These are phyloP conservation scores for Epichloe sylvatica DNA, from an alignment of 2,329 filamentous ascomycete genomes.

Conservation along the genomic window DNA sequence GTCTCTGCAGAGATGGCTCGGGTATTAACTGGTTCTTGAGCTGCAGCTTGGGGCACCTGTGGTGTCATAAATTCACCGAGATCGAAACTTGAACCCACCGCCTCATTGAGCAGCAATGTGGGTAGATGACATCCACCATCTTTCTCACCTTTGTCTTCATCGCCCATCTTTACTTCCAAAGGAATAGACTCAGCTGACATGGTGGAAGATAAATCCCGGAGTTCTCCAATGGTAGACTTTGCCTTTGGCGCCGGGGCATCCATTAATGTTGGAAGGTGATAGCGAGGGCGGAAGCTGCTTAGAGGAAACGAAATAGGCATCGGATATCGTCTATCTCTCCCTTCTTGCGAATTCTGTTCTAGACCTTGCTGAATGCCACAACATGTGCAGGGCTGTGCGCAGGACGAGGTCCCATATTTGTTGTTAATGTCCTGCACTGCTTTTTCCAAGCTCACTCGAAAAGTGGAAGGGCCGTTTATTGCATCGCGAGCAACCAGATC, in stretches of 20 bases:
- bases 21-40: not conserved
- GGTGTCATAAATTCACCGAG: conserved; percentile 1
- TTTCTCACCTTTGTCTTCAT: not conserved
- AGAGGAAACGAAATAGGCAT: not conserved
- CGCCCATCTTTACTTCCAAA: not conserved
- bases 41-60: not conserved
- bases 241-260: conserved; percentile 3
- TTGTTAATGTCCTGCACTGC: conserved; percentile 17
- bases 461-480: conserved; percentile 11
- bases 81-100: conserved; percentile 4
- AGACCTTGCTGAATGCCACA: not conserved
- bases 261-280: conserved; percentile 8
- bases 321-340: not conserved
- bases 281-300: conserved; percentile 8
- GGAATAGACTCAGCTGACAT: not conserved
- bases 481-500: conserved; percentile 13
- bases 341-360: not conserved
- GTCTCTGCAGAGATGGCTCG: not conserved
- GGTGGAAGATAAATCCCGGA: conserved; percentile 4
- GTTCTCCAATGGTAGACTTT: conserved; percentile 6
- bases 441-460: conserved; percentile 17
- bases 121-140: conserved; percentile 5
- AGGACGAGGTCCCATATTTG: conserved; percentile 13
- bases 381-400: not conserved
- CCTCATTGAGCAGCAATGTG: conserved; percentile 6